Conservation (phyloP, 2,329 filamentous ascomycete species). For the Colletotrichum sp. region DNA sequence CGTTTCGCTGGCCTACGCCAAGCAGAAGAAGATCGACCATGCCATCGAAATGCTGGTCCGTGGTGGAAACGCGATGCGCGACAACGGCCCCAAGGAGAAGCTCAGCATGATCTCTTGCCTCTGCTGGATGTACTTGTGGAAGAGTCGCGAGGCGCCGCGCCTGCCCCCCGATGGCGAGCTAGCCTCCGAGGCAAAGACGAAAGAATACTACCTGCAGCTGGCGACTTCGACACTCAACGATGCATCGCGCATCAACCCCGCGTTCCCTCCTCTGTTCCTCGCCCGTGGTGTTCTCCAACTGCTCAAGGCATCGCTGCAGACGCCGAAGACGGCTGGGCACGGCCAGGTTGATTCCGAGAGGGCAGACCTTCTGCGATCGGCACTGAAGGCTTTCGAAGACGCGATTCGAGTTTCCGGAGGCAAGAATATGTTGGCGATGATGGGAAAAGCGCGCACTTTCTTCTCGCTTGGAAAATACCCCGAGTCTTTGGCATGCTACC, state of each 20-base stretch:
- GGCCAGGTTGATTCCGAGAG: conserved; percentile 73
- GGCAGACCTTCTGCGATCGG: conserved; percentile 81
- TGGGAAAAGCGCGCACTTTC: conserved; percentile 86
- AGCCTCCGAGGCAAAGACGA: conserved; percentile 80
- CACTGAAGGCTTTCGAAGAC: conserved; percentile 94
- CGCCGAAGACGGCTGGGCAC: conserved; percentile 71
- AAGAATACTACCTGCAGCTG: conserved; percentile 89
- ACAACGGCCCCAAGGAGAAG: conserved; percentile 78
- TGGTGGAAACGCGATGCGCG: conserved; percentile 74
- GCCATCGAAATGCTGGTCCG: conserved; percentile 76
- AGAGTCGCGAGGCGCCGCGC: conserved; percentile 79
- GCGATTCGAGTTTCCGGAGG: conserved; percentile 83
- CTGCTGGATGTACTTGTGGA: conserved; percentile 91
- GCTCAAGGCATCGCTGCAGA: conserved; percentile 83
- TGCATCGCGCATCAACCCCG: conserved; percentile 90
- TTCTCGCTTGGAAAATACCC: conserved; percentile 87
- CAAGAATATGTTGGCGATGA: conserved; percentile 88
- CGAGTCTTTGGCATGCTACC: conserved; percentile 84
- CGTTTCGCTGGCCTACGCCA: conserved; percentile 95
- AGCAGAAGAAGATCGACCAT: conserved; percentile 91
- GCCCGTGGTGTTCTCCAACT: conserved; percentile 90
- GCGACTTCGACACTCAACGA: conserved; percentile 95
- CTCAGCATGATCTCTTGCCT: conserved; percentile 83
- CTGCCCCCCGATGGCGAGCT: conserved; percentile 66
- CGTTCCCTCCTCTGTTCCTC: conserved; percentile 88